Conservation (phyloP, 352 stramenopile genomes). For the Phytophthora melonis region DNA sequence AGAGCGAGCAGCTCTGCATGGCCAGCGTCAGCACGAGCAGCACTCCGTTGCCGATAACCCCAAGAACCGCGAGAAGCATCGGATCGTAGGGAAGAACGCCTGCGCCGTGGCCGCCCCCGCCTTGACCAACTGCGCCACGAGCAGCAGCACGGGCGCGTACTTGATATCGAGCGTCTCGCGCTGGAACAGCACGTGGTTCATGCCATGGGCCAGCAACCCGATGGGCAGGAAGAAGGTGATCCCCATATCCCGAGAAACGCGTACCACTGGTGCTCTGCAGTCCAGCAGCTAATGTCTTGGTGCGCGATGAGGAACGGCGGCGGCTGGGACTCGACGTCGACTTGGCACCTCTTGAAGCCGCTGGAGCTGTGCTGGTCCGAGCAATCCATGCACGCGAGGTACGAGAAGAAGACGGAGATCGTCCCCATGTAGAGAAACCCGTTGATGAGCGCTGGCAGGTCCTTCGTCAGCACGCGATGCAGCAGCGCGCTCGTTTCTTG, state of each 20-base stretch:
- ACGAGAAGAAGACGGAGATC: conserved; percentile 71
- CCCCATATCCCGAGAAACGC: conserved; percentile 66
- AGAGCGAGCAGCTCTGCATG: conserved; percentile 61
- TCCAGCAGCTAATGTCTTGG: conserved; percentile 57
- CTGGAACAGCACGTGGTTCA: conserved; percentile 75
- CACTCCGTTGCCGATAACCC: conserved; percentile 45
- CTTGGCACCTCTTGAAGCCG: conserved; percentile 7
- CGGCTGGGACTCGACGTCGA: not conserved
- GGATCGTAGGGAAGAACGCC: conserved; percentile 63
- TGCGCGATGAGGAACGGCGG: conserved; percentile 57
- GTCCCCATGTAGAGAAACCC: conserved; percentile 70
- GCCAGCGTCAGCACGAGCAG: conserved; percentile 49
- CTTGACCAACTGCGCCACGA: conserved; percentile 67
- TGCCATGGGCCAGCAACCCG: conserved; percentile 61
- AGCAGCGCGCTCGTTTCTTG: conserved; percentile 61
- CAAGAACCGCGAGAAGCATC: conserved; percentile 45
- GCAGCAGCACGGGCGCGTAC: conserved; percentile 60
- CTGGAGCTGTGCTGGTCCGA: conserved; percentile 7
- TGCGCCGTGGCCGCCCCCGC: conserved; percentile 48
- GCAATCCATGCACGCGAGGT: conserved; percentile 59
- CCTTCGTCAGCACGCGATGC: conserved; percentile 65
- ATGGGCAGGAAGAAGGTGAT: conserved; percentile 71
- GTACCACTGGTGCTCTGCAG: conserved; percentile 46
- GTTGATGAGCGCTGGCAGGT: conserved; percentile 57
- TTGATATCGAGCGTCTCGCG: conserved; percentile 71